Percentiles rank a stretch among this genome's conserved stretches.
phyloP scores from a whole-genome alignment of 2,329 filamentous ascomycete genomes.

The Chaetoscypha palmicola region DNA sequence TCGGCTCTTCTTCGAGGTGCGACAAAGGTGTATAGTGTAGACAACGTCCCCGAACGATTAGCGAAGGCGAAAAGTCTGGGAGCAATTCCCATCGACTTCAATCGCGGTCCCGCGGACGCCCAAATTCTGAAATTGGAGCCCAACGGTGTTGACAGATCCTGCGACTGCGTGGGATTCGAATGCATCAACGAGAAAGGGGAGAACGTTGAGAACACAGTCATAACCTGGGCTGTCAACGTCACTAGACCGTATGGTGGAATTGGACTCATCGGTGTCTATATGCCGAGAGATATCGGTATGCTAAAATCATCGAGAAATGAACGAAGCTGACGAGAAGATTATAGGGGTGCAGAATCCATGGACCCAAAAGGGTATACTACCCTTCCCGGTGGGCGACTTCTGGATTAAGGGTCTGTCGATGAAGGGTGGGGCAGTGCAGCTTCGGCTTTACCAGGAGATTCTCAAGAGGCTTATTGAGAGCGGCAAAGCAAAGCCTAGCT shows the following conservation, averaged over 20 bases:
- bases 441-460: slow-evolving; percentile 3
- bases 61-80: slow-evolving; percentile 27
- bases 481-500: slow-evolving; percentile 15
- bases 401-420: slow-evolving; percentile 8
- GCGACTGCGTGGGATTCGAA: slow-evolving; percentile 26
- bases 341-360: not conserved
- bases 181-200: slow-evolving; percentile 20
- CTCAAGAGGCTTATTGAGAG: slow-evolving; percentile 15
- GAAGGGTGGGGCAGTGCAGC: slow-evolving; percentile 3
- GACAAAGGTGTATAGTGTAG: slow-evolving; percentile 30
- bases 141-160: slow-evolving; percentile 21
- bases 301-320: not conserved
- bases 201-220: slow-evolving; percentile 17
- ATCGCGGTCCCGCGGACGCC: slow-evolving; percentile 22
- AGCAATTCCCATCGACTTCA: slow-evolving; percentile 33
- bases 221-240: slow-evolving; percentile 23
- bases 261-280: slow-evolving; percentile 27
- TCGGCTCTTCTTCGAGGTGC: slow-evolving; percentile 31
- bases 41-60: slow-evolving; percentile 26
- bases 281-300: slow-evolving; percentile 11
- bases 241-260: slow-evolving; percentile 23
- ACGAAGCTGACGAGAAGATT: not conserved
- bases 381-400: slow-evolving; percentile 7
- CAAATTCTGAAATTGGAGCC: slow-evolving; percentile 27
- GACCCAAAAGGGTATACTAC: slow-evolving; percentile 4